Base-by-base conservation (phyloP, 2,329 filamentous ascomycete genomes). In the Trichoderma cornu-damae region DNA sequence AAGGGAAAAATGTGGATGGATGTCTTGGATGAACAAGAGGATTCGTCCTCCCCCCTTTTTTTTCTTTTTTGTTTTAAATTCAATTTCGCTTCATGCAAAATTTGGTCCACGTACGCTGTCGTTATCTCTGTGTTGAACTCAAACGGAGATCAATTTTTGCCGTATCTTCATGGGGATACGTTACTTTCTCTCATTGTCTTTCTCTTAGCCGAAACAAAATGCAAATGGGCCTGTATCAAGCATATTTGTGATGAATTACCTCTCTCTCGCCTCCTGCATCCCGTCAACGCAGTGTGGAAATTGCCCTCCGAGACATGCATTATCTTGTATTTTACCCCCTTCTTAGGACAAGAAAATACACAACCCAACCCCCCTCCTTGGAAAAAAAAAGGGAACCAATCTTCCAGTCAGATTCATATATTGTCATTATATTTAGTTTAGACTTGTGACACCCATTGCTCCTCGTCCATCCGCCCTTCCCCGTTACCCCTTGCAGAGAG, bases 281-380 rank as follows among this genome's bases (percentile, higher is more conserved):
- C 24, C 14, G 32, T 47, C 38, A 54, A 37, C 2, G n/a, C 32
- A 46, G 16, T 44, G 50, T 34, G 50, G 51, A 54, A 54, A 54
- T 54, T 47, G 42, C n/a, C 22, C 30, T 37, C 3, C 51, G 22
- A 54, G 51, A 54, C 51, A 54, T 54, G 51, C 51, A 46, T 54
- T 38, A 46, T 47, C 30, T 54, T 9, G n/a, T 14, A 47, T 38
- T 30, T 38, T n/a, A 16, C 22, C 3, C 30, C 22, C 30, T 26
- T 44, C 18, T n/a, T 54, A 12, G 11, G 22, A 38, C n/a, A 3
- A 47, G 47, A 24, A 4, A 53, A 6, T 12, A 34, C 28, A 40
- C 9, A 40, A 20, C 24, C 35, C 24, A 49, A 26, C 12, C 46
- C 18, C 20, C 16, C 16, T n/a, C n/a, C n/a, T n/a, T n/a, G n/a